Base-by-base conservation (phyloP, 768 basidiomycete species). In the Lactarius deliciosus region DNA sequence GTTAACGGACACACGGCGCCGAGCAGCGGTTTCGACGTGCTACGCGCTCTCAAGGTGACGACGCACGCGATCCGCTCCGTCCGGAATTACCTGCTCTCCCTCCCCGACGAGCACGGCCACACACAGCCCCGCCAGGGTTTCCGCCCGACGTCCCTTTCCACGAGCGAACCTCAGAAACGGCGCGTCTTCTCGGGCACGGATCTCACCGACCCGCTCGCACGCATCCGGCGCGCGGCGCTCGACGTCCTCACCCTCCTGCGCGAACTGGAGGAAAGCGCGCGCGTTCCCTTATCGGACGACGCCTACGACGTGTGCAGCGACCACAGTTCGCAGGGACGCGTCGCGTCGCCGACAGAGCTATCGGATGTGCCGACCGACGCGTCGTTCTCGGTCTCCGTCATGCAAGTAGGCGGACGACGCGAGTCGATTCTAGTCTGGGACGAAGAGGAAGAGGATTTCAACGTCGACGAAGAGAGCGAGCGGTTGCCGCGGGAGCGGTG, bases 301-400 rank as follows among this genome's bases (percentile, higher is more conserved):
- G 89, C 85, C n/a, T 93, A 92, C 71, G 91, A 93, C 72, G 88
- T 83, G 13, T 85, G 88, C 75, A 90, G 88, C 70, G 91, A 92
- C 60, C 87, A 82, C 43, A 69, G 70, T 64, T 70, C 69, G 0
- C 76, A 68, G 30, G 84, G 84, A 13, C 81, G 80, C 22, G 77
- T 79, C 38, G 72, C 79, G 28, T 85, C 84, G 34, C 84, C 84
- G 3, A 76, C 56, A 16, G 66, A 36, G 73, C 72, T 40, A 58
- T 69, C 58, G 74, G 68, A 74, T 56, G 73, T 71, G 7, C 76
- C 74, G 61, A 79, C 80, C 32, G 89, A 89, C 66, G 77, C 82
- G 63, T 84, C 87, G 5, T 81, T 91, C 64, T 85, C 87, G 1
- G 89, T 89, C 73, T 87, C 87, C 6, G 78, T 87, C 40, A 81